Conservation (phyloP, 2,329 filamentous ascomycete genomes). For the Beauveria sp. region DNA sequence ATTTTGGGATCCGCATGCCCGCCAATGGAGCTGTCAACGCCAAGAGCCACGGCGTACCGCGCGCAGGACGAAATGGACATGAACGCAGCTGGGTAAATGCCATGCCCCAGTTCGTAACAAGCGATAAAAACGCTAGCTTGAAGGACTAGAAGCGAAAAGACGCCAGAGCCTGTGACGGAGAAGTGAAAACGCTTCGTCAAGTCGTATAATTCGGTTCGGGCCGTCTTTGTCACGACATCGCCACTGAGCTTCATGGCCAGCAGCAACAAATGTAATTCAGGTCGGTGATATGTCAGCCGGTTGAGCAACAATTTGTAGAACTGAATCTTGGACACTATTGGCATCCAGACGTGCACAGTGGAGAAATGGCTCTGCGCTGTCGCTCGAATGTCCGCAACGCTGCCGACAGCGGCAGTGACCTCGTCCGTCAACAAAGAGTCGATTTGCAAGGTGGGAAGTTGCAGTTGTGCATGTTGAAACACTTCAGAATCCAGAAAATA, state of each 20-base stretch:
- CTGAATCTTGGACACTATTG: constrained; percentile 11
- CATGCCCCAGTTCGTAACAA: constrained; percentile 13
- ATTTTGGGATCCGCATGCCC: neutral
- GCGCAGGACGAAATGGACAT: constrained; percentile 13
- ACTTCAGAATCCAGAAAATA: neutral
- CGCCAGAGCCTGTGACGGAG: constrained; percentile 7
- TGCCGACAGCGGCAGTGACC: constrained; percentile 4
- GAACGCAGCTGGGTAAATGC: constrained; percentile 11
- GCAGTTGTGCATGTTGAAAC: constrained; percentile 1
- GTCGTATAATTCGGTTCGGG: constrained; percentile 9
- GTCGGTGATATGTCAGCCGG: neutral
- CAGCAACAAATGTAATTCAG: constrained; percentile 10
- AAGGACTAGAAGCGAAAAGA: constrained; percentile 11
- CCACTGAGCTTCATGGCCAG: constrained; percentile 12
- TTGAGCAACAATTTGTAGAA: constrained; percentile 8
- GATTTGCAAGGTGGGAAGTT: neutral
- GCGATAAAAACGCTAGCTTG: constrained; percentile 12
- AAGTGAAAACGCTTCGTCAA: constrained; percentile 11
- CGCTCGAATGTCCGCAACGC: constrained; percentile 11
- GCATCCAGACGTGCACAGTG: constrained; percentile 15
- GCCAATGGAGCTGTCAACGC: constrained; percentile 10
- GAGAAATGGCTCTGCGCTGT: constrained; percentile 10
- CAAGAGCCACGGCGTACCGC: constrained; percentile 10
- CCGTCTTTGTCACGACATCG: neutral
- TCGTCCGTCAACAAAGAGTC: neutral